Conservation (phyloP, 148 eudicot genomes). For the Nepenthes mirabilis region DNA sequence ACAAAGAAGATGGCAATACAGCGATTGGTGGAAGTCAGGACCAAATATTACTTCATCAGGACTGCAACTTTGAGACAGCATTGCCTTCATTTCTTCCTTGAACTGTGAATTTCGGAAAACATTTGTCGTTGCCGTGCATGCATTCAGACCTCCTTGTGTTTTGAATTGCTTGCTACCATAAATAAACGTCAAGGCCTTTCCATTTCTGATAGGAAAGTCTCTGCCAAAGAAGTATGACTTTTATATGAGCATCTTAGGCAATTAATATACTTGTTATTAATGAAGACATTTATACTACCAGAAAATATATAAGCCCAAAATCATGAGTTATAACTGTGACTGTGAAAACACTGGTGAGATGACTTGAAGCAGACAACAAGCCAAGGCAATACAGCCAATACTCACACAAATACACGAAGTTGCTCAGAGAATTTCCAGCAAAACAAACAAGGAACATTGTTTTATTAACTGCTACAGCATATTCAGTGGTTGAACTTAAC, state of each 20-base stretch:
- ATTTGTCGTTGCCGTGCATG: constrained; percentile 90
- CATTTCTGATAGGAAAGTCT: constrained; percentile 58
- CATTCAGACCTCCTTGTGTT: constrained; percentile 62
- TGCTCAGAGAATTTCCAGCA: not conserved
- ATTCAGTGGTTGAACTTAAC: no score
- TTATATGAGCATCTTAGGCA: not conserved
- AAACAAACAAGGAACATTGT: not conserved
- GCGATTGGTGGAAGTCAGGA: constrained; percentile 37
- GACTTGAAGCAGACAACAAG: not conserved
- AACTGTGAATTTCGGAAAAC: constrained; percentile 44
- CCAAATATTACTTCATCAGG: constrained; percentile 64
- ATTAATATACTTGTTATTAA: no score
- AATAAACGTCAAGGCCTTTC: constrained; percentile 56
- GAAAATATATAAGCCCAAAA: no score
- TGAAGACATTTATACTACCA: no score
- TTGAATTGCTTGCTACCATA: constrained; percentile 81
- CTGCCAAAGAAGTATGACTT: constrained; percentile 19
- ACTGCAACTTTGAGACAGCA: constrained; percentile 66
- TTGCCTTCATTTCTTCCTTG: constrained; percentile 42
- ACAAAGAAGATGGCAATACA: constrained; percentile 60
- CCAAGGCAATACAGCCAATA: not conserved
- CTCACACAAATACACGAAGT: not conserved
- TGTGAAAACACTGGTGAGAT: no score
- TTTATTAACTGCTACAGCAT: not conserved
- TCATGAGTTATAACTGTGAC: no score